Evolutionary conservation across 257 asterid genomes (phyloP).

Genomic region (Leptodermis oblonga): DNA sequence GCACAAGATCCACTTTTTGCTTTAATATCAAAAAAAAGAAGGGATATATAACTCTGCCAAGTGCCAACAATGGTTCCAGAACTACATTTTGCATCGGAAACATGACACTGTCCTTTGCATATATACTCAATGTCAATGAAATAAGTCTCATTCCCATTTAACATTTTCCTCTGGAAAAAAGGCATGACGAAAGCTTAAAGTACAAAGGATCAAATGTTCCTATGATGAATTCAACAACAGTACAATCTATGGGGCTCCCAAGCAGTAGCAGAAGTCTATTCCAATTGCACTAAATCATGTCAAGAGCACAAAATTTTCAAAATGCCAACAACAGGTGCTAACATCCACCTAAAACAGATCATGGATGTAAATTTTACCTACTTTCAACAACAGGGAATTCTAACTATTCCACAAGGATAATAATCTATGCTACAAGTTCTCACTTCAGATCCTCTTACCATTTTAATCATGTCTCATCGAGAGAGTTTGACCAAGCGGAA

Average conservation of each 20-base stretch:
- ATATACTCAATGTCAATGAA: too few relatives aligned
- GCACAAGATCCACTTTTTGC: too few relatives aligned
- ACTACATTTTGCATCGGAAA: neutral
- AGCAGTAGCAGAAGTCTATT: neutral
- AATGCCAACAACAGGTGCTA: neutral
- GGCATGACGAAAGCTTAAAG: neutral
- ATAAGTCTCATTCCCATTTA: neutral
- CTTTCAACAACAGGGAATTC: neutral
- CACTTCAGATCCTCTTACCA: too few relatives aligned
- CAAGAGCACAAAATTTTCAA: neutral
- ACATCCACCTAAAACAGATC: neutral
- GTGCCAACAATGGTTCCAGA: neutral
- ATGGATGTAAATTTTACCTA: neutral
- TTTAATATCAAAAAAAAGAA: too few relatives aligned
- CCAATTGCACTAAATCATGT: neutral
- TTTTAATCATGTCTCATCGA: too few relatives aligned
- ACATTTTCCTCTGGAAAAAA: neutral
- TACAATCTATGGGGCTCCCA: too few relatives aligned
- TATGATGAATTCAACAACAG: neutral
- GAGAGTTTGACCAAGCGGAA: too few relatives aligned
- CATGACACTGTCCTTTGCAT: too few relatives aligned
- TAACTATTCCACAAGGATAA: neutral
- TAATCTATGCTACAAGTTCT: neutral
- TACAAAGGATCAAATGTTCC: neutral
- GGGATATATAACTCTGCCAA: too few relatives aligned